Evolutionary conservation across 2,329 filamentous ascomycete species (phyloP), one percentile per base, ranked within the genome.

Genomic region (Claviceps monticola): DNA sequence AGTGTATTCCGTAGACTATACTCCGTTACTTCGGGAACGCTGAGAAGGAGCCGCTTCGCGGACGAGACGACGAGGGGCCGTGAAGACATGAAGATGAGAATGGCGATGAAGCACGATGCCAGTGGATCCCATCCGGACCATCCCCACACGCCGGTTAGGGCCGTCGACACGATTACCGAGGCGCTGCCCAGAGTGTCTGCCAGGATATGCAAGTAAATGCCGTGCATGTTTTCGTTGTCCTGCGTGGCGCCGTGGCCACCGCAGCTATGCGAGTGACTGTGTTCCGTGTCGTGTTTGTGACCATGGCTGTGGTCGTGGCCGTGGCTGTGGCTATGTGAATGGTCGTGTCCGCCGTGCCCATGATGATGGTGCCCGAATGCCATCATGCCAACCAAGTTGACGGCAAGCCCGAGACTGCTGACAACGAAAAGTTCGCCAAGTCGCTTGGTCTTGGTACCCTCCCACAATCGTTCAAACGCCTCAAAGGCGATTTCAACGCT

Each of bases 401-500:
- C 91, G 2, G 88, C 66, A 53, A 98, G 75, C 4, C 93, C 93
- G 26, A 94, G 74, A 21, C 84, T 80, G 64, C 90, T 96, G 51
- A 98, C 91, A 7, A 93, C 75, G 48, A 98, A 81, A 26, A 98
- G 76, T 69, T 98, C 93, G 43, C 83, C 79, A 0, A 98, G 75
- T 48, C 91, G 78, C 59, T 89, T 85, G 49, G 95, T 86, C 66
- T 95, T 80, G 51, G 83, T 83, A 4, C 89, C 89, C 55, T 93
- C 87, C 60, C 86, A 79, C 14, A 98, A 76, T 53, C 93, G 76
- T 66, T 97, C 91, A 53, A 91, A 82, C 0, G 91, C 93, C 68
- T 98, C 93, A 60, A 94, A 91, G 59, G 94, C 85, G 61, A 98
- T 98, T 65, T 98, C 93, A 21, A 97, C 74, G 63, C 90, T 96